Evolutionary conservation across 768 basidiomycete genomes (phyloP), one percentile per base, ranked within the genome.

Genomic region (Dictyophora rubrovolvata): DNA sequence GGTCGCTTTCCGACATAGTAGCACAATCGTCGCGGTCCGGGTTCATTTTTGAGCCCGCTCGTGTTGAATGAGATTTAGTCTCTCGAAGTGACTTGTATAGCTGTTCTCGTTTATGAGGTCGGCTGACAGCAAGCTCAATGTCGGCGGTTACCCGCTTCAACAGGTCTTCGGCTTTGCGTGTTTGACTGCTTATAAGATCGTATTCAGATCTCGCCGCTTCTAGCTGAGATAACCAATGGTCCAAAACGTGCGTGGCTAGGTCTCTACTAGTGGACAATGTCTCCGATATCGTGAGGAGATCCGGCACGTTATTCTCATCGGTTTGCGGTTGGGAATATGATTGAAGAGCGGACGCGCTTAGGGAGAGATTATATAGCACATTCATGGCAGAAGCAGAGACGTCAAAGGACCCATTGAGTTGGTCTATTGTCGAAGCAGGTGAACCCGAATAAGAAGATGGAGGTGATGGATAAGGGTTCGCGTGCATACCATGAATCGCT

Each of bases 311-410:
- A 8, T 12, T 35, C 18, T 11, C 12, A 8, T 56, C 55, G 12
- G 22, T 42, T 16, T 57, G 23, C 17, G 23, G 49, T 21, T 59
- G 57, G 6, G 49, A 22, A 37, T 59, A 52, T 33, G 33, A 22
- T 51, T 59, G 57, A 20, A 59, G 20, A n/a, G 49, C 57, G 10
- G 49, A 52, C n/a, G 57, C 49, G 37, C 57, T 51, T 20, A 59
- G 46, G 18, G 49, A 51, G n/a, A 59, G 57, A 52, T 59, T 52
- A 17, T 51, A 34, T 9, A 59, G 33, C 10, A 59, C 21, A 52
- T 59, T 48, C 21, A 36, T 20, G 10, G 57, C 37, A 28, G 28
- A 52, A 3, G 57, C 50, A 51, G 48, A 18, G 21, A 34, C 57
- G 57, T 59, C 48, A 22, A 59, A 20, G n/a, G 50, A 17, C 7